Percentiles rank a stretch among this genome's conserved stretches.
Conservation (phyloP, 805 yeast genomes). For the Candida glaebosa region DNA sequence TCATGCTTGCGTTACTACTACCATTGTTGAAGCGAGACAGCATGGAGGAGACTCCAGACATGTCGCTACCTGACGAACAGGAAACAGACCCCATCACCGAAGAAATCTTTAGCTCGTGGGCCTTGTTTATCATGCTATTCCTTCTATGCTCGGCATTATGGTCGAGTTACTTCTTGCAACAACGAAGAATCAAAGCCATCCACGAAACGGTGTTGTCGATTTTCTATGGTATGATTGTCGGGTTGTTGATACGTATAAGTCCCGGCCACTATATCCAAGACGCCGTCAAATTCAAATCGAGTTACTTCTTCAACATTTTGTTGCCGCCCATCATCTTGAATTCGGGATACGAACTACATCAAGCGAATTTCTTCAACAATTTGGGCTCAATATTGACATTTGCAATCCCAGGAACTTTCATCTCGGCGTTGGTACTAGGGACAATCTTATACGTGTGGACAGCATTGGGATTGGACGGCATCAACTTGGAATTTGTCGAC, state of each 20-base stretch:
- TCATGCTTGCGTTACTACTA: conserved; percentile 7
- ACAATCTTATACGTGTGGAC: conserved; percentile 86
- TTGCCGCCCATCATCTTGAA: conserved; percentile 95
- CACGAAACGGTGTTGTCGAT: conserved; percentile 97
- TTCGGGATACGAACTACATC: conserved; percentile 95
- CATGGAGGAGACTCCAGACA: conserved; percentile 32
- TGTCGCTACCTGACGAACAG: conserved; percentile 49
- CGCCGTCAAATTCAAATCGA: conserved; percentile 90
- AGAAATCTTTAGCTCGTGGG: conserved; percentile 97
- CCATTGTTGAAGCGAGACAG: conserved; percentile 31
- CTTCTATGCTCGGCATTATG: conserved; percentile 85
- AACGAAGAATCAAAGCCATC: conserved; percentile 86
- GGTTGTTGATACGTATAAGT: conserved; percentile 79
- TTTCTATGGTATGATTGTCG: conserved; percentile 95
- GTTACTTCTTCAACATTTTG: conserved; percentile 89
- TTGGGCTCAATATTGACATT: conserved; percentile 86
- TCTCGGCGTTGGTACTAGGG: conserved; percentile 90
- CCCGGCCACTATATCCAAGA: conserved; percentile 98
- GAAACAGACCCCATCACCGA: conserved; percentile 82
- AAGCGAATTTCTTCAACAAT: conserved; percentile 90
- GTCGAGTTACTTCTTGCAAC: conserved; percentile 93
- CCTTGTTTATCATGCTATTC: conserved; percentile 79
- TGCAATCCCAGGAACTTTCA: conserved; percentile 96
- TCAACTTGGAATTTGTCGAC: conserved; percentile 89
- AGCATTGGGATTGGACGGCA: conserved; percentile 82